Conservation (phyloP, 2,329 filamentous ascomycete genomes). For the Ceratocystis alfenasii region DNA sequence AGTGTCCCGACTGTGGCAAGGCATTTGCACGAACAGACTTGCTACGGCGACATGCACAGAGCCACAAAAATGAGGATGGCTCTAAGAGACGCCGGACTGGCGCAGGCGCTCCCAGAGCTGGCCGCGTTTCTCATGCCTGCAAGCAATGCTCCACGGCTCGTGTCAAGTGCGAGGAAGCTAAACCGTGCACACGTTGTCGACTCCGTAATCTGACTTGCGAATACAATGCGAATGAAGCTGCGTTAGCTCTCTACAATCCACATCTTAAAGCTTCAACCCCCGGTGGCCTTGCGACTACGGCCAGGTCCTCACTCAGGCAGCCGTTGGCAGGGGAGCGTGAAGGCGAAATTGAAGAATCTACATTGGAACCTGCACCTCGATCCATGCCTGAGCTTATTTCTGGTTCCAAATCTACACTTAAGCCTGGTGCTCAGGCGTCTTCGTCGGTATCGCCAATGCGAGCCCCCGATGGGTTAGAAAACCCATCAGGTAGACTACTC, state of each 20-base stretch:
- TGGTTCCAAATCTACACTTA: not conserved
- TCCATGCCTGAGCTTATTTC: not conserved
- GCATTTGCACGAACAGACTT: constrained; percentile 44
- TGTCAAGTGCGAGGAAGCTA: constrained; percentile 44
- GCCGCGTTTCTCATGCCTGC: constrained; percentile 43
- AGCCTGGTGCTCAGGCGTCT: not conserved
- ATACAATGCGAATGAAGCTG: constrained; percentile 29
- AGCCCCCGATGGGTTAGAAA: not conserved
- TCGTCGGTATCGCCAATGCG: not conserved
- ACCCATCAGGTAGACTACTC: not conserved
- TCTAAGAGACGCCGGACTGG: constrained; percentile 38
- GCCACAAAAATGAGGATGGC: constrained; percentile 38
- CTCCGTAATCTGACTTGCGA: constrained; percentile 38
- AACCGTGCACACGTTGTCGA: constrained; percentile 42
- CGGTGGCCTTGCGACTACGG: not conserved
- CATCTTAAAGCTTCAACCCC: constrained; percentile 23
- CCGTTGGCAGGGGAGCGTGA: not conserved
- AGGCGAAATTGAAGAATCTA: not conserved
- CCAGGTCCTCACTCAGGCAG: not conserved
- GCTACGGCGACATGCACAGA: constrained; percentile 40
- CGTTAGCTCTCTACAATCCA: constrained; percentile 21
- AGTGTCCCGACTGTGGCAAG: constrained; percentile 41
- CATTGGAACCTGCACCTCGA: not conserved
- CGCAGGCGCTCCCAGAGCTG: constrained; percentile 35
- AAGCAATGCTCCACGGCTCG: constrained; percentile 40